Evolutionary conservation across 306 rosid species (phyloP).

Genomic region (Hippophae rhamnoides): DNA sequence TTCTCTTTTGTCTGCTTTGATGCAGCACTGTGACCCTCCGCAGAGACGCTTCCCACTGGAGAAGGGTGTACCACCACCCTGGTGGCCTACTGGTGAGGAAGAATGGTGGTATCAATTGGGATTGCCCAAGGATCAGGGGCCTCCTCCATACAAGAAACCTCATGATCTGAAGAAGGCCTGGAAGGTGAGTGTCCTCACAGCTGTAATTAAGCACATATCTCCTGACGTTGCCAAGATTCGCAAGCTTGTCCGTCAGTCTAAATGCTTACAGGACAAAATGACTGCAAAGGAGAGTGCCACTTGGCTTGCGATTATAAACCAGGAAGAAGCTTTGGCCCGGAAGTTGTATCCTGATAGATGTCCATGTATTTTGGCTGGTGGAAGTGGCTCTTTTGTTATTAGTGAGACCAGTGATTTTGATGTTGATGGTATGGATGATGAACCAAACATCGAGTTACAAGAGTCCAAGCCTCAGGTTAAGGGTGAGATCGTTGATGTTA

Average conservation of each 20-base stretch:
- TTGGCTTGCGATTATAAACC: conserved; percentile 50
- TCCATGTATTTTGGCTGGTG: conserved; percentile 23
- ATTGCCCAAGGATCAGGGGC: conserved; percentile 27
- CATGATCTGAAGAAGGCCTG: conserved; percentile 69
- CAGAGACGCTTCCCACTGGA: conserved; percentile 59
- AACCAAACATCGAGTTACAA: conserved; percentile 21
- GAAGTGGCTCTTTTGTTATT: conserved; percentile 25
- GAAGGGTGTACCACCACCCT: conserved; percentile 57
- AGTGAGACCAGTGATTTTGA: conserved; percentile 38
- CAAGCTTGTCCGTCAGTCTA: conserved; percentile 40
- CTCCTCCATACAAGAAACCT: conserved; percentile 72
- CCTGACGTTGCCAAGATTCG: conserved; percentile 48
- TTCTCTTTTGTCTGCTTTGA: conserved; percentile 44
- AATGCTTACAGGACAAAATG: conserved; percentile 57
- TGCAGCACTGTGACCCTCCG: conserved; percentile 68
- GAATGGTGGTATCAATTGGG: conserved; percentile 51
- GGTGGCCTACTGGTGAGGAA: conserved; percentile 75
- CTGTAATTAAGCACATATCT: conserved; percentile 60
- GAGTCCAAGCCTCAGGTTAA: conserved; percentile 40
- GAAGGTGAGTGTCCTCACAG: conserved; percentile 54
- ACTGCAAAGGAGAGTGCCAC: conserved; percentile 56
- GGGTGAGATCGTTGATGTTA: conserved; percentile 28
- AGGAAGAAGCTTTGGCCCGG: conserved; percentile 45
- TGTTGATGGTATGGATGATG: conserved; percentile 36
- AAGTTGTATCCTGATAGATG: conserved; percentile 36